Percentiles rank a stretch among this genome's conserved stretches.
Evolutionary conservation across 495 filamentous ascomycete genomes (phyloP).

Genomic region (Podospora pseudoanserina): DNA sequence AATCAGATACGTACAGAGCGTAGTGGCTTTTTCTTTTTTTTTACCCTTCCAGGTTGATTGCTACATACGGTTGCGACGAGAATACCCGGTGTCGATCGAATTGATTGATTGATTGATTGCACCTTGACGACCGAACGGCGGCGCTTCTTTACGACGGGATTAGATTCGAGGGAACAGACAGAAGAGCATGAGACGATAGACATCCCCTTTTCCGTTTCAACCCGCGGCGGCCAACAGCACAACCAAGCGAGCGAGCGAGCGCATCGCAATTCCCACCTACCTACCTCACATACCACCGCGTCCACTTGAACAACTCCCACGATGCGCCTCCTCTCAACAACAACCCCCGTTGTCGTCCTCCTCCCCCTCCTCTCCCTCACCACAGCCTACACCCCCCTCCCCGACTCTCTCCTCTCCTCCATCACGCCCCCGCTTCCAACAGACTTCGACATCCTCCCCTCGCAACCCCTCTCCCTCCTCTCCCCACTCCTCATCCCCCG

Average conservation of each 20-base stretch:
- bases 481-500: slow-evolving; percentile 78
- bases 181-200: background rate
- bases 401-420: slow-evolving; percentile 61
- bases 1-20: background rate
- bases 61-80: background rate
- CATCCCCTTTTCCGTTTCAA: background rate
- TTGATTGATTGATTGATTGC: background rate
- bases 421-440: slow-evolving; percentile 55
- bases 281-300: background rate
- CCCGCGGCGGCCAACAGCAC: no score
- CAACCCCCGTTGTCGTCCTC: slow-evolving; percentile 8
- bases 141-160: background rate
- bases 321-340: slow-evolving; percentile 8
- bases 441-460: slow-evolving; percentile 70
- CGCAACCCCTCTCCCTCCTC: slow-evolving; percentile 51
- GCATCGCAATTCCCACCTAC: background rate
- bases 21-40: background rate
- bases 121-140: background rate
- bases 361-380: slow-evolving; percentile 22
- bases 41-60: background rate
- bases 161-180: background rate
- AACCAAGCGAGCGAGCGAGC: no score
- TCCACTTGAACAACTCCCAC: background rate
- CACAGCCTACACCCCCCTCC: slow-evolving; percentile 65
- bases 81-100: background rate